These are phyloP conservation scores for Teunomyces cretensis DNA, from an alignment of 805 yeast genomes.

Conservation along the genomic window DNA sequence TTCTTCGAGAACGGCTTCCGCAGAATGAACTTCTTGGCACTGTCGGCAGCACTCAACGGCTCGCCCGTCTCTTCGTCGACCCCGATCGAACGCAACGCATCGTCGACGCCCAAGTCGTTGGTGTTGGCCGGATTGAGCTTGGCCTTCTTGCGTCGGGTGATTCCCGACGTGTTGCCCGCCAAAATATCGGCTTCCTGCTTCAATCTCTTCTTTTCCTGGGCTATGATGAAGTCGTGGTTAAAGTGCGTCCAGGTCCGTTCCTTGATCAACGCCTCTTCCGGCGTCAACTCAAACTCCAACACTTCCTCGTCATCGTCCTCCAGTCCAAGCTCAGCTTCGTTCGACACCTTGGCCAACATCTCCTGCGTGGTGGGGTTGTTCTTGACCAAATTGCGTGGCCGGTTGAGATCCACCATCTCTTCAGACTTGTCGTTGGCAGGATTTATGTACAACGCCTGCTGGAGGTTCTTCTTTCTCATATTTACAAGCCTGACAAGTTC, in stretches of 20 bases:
- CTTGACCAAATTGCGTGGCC: slow-evolving; percentile 49
- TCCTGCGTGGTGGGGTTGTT: slow-evolving; percentile 58
- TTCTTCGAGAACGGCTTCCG: slow-evolving; percentile 81
- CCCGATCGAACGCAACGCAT: slow-evolving; percentile 39
- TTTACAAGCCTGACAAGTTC: slow-evolving; percentile 20
- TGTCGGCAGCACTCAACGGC: slow-evolving; percentile 66
- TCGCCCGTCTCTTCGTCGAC: slow-evolving; percentile 42
- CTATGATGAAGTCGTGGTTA: slow-evolving; percentile 80
- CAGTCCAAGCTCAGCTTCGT: slow-evolving; percentile 60
- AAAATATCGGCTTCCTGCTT: slow-evolving; percentile 84
- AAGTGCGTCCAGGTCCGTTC: slow-evolving; percentile 88
- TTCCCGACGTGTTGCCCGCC: slow-evolving; percentile 64
- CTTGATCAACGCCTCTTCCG: slow-evolving; percentile 70
- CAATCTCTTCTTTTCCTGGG: slow-evolving; percentile 80
- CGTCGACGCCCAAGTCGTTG: slow-evolving; percentile 28
- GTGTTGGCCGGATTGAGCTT: slow-evolving; percentile 17
- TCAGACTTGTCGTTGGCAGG: slow-evolving; percentile 18
- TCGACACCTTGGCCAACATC: slow-evolving; percentile 51
- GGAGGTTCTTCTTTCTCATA: slow-evolving; percentile 13
- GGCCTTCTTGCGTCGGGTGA: slow-evolving; percentile 37
- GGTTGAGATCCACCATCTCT: slow-evolving; percentile 19
- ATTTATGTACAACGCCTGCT: slow-evolving; percentile 18
- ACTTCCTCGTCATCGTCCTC: slow-evolving; percentile 83
- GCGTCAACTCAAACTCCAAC: slow-evolving; percentile 56
- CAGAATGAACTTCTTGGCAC: slow-evolving; percentile 73